Evolutionary conservation across 2,329 filamentous ascomycete species (phyloP), one percentile per base, ranked within the genome.

Genomic region (Stromatinia cepivora): DNA sequence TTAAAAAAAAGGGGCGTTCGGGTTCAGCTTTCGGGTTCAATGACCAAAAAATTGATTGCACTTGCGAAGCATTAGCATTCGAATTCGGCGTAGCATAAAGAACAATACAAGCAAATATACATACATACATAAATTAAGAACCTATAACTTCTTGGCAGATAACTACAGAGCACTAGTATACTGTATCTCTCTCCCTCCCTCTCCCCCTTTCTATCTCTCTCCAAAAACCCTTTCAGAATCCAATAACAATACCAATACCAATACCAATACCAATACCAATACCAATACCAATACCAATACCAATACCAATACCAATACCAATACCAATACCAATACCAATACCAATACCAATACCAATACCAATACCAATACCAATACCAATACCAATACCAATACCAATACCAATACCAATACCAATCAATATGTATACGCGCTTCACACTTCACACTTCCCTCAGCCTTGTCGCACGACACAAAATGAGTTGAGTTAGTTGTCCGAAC

Each of bases 401-500:
- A 0, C 39, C 11, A 42, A 15, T 42, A 3, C 39, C 39, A 13
- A 42, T 42, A 42, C 1, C n/a, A n/a, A n/a, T n/a, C 36, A 25
- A 28, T 25, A 42, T 59, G 57, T 39, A 59, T 59, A 39, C 57
- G 46, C 57, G 39, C 42, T 46, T 59, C 56, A 39, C 7, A n/a
- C n/a, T n/a, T n/a, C n/a, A n/a, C n/a, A n/a, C n/a, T n/a, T n/a
- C n/a, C n/a, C n/a, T 58, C 57, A 59, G 59, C 42, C 57, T 59
- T n/a, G 39, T 36, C 39, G 28, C 31, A 39, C 56, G 31, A 58
- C 56, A 10, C 45, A 50, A 50, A 45, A 45, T 42, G 39, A 42
- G 39, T 17, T 42, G n/a, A 15, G 39, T 13, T 42, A 45, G 58
- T 36, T 62, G 42, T 61, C 58, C 22, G 34, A 57, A 39, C 2